Evolutionary conservation across 192 early-diverging fungal species (phyloP), one percentile per base, ranked within the genome.

Genomic region (Cladochytrium replicatum): DNA sequence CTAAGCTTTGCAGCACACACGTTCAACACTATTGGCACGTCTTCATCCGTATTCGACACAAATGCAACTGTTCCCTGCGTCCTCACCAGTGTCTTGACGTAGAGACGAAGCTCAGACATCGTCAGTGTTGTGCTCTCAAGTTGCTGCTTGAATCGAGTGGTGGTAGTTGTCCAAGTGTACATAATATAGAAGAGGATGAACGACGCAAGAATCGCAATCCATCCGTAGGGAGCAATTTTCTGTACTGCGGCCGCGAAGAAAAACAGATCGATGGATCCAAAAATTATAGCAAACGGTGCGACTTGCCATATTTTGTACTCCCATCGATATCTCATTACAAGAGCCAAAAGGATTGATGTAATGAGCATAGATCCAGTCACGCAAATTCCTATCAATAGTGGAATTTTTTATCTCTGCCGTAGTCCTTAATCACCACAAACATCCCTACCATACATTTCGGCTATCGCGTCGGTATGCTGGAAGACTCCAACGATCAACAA

Each of bases 371-470:
- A 57, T n/a, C 51, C 32, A 6, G 55, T 57, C 6, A 64, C 47
- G 13, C 54, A 60, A 34, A 68, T 62, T 6, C 66, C 66, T 61
- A 22, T 15, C 15, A 24, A 4, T 7, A 57, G 50, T 31, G 17
- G 41, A 40, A 7, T 6, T n/a, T 15, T 9, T 8, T 1, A 0
- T 21, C 4, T 7, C 13, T 11, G 26, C 17, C 21, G 1, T n/a
- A 34, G n/a, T 5, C 32, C 27, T n/a, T n/a, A n/a, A n/a, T 47
- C 52, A 52, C 15, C 27, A 8, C 47, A 7, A 67, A 27, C 6
- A 52, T 40, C 23, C 27, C 45, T 54, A 66, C 76, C 76, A 26
- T 70, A 77, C 6, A 64, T 69, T n/a, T 54, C 48, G 11, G 66
- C 63, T 4, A 79, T 43, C 5, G 31, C 30, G 24, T 69, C 64